Percentiles rank a stretch among this genome's conserved stretches.
phyloP scores from a whole-genome alignment of 306 rosid genomes.

The Lathyrus aphaca region DNA sequence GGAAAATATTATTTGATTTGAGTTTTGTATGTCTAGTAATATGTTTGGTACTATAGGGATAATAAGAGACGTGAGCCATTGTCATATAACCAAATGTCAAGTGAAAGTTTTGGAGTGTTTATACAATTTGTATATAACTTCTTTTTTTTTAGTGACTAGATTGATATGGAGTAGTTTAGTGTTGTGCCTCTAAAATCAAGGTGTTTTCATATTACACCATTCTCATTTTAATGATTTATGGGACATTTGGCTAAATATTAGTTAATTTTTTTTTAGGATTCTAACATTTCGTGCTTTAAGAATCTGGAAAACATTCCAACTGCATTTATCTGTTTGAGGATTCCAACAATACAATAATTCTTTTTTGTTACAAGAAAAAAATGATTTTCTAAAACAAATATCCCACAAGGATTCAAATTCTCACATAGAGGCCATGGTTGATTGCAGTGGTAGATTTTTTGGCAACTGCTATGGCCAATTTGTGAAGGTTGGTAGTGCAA shows the following conservation, averaged over 20 bases:
- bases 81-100: conserved; percentile 1
- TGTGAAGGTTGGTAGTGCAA: neutral
- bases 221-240: conserved; percentile 11
- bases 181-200: conserved; percentile 14
- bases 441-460: neutral
- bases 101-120: conserved; percentile 10
- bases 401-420: neutral
- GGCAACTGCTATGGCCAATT: neutral
- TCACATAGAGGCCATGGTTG: neutral
- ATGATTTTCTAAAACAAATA: neutral
- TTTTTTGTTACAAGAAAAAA: neutral
- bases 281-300: conserved; percentile 14
- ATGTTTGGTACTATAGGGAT: neutral
- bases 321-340: neutral
- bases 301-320: conserved; percentile 7
- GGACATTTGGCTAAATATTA: neutral
- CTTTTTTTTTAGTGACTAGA: conserved; percentile 1
- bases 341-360: neutral
- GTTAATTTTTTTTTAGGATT: conserved; percentile 12
- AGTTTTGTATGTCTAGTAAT: neutral
- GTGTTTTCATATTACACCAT: conserved; percentile 17
- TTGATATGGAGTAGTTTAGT: conserved; percentile 13
- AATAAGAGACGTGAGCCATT: conserved; percentile 14
- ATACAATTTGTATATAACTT: conserved; percentile 9
- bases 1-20: neutral